Evolutionary conservation across 768 basidiomycete genomes (phyloP).

Genomic region (Lentinula lateritia): DNA sequence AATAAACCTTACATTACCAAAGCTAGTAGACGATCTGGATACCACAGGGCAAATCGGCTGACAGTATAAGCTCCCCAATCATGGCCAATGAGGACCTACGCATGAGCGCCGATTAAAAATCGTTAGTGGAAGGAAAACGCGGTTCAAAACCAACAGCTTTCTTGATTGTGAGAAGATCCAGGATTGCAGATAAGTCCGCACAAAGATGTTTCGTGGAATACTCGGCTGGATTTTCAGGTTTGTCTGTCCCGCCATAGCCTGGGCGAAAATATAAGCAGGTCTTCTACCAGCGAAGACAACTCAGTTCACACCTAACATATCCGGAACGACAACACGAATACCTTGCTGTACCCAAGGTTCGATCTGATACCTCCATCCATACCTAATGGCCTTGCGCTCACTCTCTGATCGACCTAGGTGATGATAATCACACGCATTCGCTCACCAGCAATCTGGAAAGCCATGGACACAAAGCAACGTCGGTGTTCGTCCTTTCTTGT

Average conservation of each 20-base stretch:
- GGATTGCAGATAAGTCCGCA: constrained; percentile 58
- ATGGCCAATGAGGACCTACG: constrained; percentile 64
- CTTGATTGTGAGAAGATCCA: constrained; percentile 48
- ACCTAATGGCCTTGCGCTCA: constrained; percentile 37
- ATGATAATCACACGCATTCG: neutral
- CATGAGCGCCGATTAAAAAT: neutral
- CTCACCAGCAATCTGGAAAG: constrained; percentile 61
- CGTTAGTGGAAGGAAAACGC: neutral
- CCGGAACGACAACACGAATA: constrained; percentile 57
- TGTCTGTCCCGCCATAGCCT: constrained; percentile 65
- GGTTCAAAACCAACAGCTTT: constrained; percentile 42
- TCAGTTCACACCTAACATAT: constrained; percentile 32
- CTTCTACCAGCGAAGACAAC: constrained; percentile 18
- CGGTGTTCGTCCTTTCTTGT: constrained; percentile 32
- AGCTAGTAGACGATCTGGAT: constrained; percentile 56
- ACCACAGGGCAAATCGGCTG: constrained; percentile 66
- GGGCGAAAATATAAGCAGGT: constrained; percentile 4
- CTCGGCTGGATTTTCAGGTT: constrained; percentile 45
- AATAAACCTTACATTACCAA: constrained; percentile 49
- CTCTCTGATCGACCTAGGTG: neutral
- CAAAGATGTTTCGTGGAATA: constrained; percentile 59
- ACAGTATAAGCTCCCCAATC: constrained; percentile 74
- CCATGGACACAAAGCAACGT: constrained; percentile 76
- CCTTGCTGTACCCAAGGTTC: constrained; percentile 59
- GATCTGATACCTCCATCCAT: constrained; percentile 75